These are phyloP conservation scores for Neonectria magnoliae DNA, from an alignment of 2,329 filamentous ascomycete species.

Conservation along the genomic window DNA sequence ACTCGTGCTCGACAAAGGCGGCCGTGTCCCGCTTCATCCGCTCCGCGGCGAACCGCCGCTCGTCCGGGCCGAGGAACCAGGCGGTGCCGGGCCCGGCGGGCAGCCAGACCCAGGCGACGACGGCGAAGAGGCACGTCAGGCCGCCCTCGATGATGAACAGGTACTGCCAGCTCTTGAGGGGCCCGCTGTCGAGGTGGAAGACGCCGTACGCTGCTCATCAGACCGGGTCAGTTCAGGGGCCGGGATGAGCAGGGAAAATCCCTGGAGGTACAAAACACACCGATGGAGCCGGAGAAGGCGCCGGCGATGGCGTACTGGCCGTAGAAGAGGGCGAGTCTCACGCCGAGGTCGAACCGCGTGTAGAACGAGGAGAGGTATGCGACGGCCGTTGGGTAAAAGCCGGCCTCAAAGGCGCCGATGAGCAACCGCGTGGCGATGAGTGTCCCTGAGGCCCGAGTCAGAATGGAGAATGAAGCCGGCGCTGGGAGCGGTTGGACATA, in stretches of 20 bases:
- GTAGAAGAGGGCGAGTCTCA: conserved; percentile 42
- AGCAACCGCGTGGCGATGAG: conserved; percentile 41
- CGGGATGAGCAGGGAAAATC: neutral
- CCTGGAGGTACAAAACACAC: conserved; percentile 20
- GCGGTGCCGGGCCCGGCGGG: conserved; percentile 40
- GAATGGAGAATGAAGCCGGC: neutral
- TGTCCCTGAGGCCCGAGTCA: conserved; percentile 29
- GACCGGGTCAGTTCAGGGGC: conserved; percentile 8
- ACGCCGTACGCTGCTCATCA: conserved; percentile 38
- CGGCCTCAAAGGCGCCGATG: conserved; percentile 42
- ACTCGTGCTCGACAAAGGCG: conserved; percentile 39
- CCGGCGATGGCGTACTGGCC: conserved; percentile 42
- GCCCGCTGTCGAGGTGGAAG: conserved; percentile 37
- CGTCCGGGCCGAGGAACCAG: conserved; percentile 38
- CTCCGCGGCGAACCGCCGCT: conserved; percentile 35
- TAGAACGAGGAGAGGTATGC: conserved; percentile 43
- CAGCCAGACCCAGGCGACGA: conserved; percentile 40
- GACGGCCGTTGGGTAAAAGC: conserved; percentile 44
- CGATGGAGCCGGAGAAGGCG: conserved; percentile 43
- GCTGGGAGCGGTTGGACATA: conserved; percentile 17
- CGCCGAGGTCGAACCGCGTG: conserved; percentile 38
- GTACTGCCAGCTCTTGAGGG: conserved; percentile 70
- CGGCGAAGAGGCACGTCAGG: conserved; percentile 45
- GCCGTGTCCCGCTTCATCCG: conserved; percentile 39
- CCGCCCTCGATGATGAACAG: conserved; percentile 76